Evolutionary conservation across 2,329 filamentous ascomycete genomes (phyloP).

Genomic region (Neophaeococcomyces aloes): DNA sequence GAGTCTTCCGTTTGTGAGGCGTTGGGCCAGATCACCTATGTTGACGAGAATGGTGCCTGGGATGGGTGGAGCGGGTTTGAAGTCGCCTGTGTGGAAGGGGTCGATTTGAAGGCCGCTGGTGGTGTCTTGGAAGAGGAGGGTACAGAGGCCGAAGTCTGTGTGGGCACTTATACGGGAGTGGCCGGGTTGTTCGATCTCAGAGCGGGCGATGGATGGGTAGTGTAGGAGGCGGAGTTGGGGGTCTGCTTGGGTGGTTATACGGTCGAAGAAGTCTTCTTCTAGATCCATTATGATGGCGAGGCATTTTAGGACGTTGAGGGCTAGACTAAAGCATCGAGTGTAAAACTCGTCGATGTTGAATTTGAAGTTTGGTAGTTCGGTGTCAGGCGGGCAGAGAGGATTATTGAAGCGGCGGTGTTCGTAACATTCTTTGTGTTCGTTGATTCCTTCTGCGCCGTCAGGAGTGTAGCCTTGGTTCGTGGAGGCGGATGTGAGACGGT

Average conservation of each 20-base stretch:
- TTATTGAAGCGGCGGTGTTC: constrained; percentile 16
- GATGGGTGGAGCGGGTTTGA: constrained; percentile 33
- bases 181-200: constrained; percentile 38
- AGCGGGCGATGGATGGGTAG: constrained; percentile 38
- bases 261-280: constrained; percentile 46
- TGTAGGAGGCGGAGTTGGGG: constrained; percentile 28
- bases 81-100: constrained; percentile 28
- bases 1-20: constrained; percentile 39
- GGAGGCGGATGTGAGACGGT: constrained; percentile 32
- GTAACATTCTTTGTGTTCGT: constrained; percentile 19
- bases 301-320: constrained; percentile 40
- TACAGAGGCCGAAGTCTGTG: constrained; percentile 45
- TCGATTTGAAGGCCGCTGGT: constrained; percentile 42
- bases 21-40: constrained; percentile 41
- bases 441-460: constrained; percentile 14
- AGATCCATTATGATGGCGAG: constrained; percentile 48
- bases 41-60: constrained; percentile 40
- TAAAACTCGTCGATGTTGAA: constrained; percentile 31
- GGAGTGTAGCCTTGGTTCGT: constrained; percentile 17
- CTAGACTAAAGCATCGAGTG: constrained; percentile 40
- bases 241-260: constrained; percentile 42
- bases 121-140: constrained; percentile 45
- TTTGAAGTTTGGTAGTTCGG: constrained; percentile 38
- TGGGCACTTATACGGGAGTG: constrained; percentile 37
- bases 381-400: constrained; percentile 14